Conservation (phyloP, 2,329 filamentous ascomycete species). For the Fusarium haematococcum region DNA sequence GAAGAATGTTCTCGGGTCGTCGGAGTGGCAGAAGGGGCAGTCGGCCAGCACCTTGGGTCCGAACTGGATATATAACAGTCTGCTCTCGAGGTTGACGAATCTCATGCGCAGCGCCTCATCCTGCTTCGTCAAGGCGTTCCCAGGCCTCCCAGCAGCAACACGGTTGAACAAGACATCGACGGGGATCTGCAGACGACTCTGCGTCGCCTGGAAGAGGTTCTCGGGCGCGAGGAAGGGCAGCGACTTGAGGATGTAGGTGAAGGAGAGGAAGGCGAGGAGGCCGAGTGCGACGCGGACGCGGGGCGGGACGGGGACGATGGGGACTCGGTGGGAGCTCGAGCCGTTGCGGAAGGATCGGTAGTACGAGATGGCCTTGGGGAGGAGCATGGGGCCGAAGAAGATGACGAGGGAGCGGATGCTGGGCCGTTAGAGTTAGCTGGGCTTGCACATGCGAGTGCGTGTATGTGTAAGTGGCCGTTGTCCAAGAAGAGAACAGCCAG, state of each 20-base stretch:
- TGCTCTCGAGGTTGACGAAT: slow-evolving; percentile 77
- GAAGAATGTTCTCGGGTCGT: slow-evolving; percentile 77
- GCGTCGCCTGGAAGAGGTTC: slow-evolving; percentile 83
- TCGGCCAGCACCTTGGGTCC: slow-evolving; percentile 79
- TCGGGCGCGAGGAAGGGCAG: slow-evolving; percentile 77
- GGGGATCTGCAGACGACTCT: slow-evolving; percentile 87
- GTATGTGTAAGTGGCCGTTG: slow-evolving; percentile 12
- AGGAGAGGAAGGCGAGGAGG: slow-evolving; percentile 65
- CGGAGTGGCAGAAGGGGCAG: slow-evolving; percentile 86
- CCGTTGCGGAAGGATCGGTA: slow-evolving; percentile 67
- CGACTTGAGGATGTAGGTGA: slow-evolving; percentile 66
- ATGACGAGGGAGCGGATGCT: slow-evolving; percentile 68
- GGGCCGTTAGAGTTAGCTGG: slow-evolving; percentile 21
- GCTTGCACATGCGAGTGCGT: slow-evolving; percentile 1
- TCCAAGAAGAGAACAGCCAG: neutral
- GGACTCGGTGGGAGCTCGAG: slow-evolving; percentile 57
- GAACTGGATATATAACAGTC: slow-evolving; percentile 85
- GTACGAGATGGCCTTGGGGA: slow-evolving; percentile 74
- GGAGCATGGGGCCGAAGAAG: slow-evolving; percentile 77
- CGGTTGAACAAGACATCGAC: slow-evolving; percentile 86
- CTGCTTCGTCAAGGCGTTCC: slow-evolving; percentile 58
- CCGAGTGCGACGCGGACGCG: slow-evolving; percentile 68
- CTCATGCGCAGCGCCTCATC: slow-evolving; percentile 76
- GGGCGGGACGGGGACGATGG: slow-evolving; percentile 67
- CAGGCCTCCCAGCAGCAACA: slow-evolving; percentile 68